These are phyloP conservation scores for Toxicodendron radicans DNA, from an alignment of 345 rosid genomes.

Conservation along the genomic window DNA sequence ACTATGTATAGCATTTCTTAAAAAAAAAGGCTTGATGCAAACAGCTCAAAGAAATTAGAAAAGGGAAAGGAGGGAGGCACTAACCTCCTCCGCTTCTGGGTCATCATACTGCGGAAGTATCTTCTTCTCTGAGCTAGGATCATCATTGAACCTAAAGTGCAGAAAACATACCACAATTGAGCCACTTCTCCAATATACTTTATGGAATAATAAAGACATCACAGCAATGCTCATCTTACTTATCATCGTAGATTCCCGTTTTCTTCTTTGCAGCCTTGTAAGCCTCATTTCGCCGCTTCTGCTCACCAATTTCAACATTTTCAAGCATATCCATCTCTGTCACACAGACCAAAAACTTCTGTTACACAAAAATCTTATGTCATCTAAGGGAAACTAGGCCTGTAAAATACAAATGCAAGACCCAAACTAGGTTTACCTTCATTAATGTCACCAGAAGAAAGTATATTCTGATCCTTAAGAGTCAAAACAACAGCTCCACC, in stretches of 20 bases:
- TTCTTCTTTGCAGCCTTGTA: slow-evolving; percentile 90
- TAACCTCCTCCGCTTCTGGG: slow-evolving; percentile 69
- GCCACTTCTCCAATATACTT: not conserved
- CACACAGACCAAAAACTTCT: slow-evolving; percentile 36
- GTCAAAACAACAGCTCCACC: slow-evolving; percentile 98
- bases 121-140: slow-evolving; percentile 68
- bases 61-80: slow-evolving; percentile 9
- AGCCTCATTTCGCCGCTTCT: slow-evolving; percentile 84
- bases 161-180: slow-evolving; percentile 2
- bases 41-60: not conserved
- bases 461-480: slow-evolving; percentile 86
- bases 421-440: slow-evolving; percentile 55
- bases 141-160: slow-evolving; percentile 76
- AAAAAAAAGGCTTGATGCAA: not conserved
- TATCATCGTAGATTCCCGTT: slow-evolving; percentile 75
- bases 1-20: not conserved
- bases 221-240: slow-evolving; percentile 47
- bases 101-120: slow-evolving; percentile 97
- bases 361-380: slow-evolving; percentile 36
- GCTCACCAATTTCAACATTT: slow-evolving; percentile 98
- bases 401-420: slow-evolving; percentile 17
- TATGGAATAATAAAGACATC: not conserved
- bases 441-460: slow-evolving; percentile 78
- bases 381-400: slow-evolving; percentile 17
- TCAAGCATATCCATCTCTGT: slow-evolving; percentile 96